Conservation (phyloP, 2,329 filamentous ascomycete genomes). For the Orbilia blumenaviensis region DNA sequence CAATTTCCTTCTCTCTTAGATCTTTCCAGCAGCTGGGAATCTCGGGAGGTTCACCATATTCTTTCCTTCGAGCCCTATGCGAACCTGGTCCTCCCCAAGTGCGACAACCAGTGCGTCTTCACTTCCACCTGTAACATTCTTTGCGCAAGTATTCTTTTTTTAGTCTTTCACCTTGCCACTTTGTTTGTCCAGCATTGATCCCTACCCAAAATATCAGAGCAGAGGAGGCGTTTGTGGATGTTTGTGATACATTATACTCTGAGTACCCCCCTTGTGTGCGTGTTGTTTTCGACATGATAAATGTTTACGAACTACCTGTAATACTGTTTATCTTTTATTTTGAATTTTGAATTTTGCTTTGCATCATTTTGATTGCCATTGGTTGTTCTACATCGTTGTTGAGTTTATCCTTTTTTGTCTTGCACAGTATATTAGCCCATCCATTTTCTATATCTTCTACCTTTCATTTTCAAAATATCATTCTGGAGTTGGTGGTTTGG, state of each 20-base stretch:
- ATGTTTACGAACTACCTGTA: conserved; percentile 12
- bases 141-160: conserved; percentile 49
- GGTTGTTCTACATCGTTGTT: background rate
- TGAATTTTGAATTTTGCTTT: background rate
- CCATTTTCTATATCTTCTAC: conserved; percentile 4
- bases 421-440: conserved; percentile 15
- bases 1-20: conserved; percentile 70
- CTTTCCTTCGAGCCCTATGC: background rate
- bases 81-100: background rate
- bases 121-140: conserved; percentile 52
- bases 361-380: background rate
- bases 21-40: background rate
- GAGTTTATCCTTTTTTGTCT: background rate
- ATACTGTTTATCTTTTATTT: background rate
- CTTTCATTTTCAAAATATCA: conserved; percentile 34
- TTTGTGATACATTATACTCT: conserved; percentile 31
- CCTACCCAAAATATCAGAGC: conserved; percentile 33
- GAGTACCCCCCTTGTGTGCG: background rate
- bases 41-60: background rate
- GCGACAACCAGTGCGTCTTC: conserved; percentile 50
- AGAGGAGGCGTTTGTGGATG: conserved; percentile 52
- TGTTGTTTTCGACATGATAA: conserved; percentile 11
- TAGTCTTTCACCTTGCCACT: background rate
- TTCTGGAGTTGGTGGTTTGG: conserved; percentile 51
- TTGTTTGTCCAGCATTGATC: conserved; percentile 27